Base-by-base conservation (phyloP, 2,329 filamentous ascomycete species). In the Fusarium falciforme region DNA sequence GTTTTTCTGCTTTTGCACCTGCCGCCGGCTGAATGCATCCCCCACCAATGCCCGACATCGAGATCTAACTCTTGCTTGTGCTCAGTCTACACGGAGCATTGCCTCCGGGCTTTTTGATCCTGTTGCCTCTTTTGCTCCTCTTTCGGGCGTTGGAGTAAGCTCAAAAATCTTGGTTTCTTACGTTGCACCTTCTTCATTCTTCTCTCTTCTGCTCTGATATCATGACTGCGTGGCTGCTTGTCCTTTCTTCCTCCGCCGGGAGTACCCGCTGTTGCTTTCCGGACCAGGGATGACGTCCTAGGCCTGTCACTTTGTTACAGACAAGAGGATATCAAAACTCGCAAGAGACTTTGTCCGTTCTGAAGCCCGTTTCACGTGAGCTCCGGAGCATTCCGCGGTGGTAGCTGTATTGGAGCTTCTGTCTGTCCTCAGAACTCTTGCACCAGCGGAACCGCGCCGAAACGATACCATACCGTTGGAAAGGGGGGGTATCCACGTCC, bases 11-110 rank as follows among this genome's bases (percentile, higher is more conserved):
- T 58, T 68, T 67, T 29, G 36, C 47, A 49, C 20, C 36, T 40
- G 27, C 31, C 27, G 14, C 38, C 64, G 47, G 60, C 47, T 58
- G 61, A 64, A 66, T 62, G 17, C 36, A 61, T 61, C 44, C 62
- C 52, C 57, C 55, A 61, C 60, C 16, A 49, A 49, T 73, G 66
- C 55, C 49, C 11, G 27, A 58, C 69, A 75, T 75, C 72, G 72
- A 75, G 72, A 75, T 75, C 69, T 35, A 38, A n/a, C 42, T 55
- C 52, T n/a, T 60, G 57, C 72, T 64, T 70, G 69, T 70, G 68
- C 61, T 40, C 62, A 49, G 55, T 57, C 33, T 35, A 25, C 11
- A 63, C 72, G 72, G 72, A 75, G 72, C 57, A 73, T 64, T n/a
- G 36, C 16, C 62, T 75, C 72, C 72, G 72, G 38, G 35, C 33